phyloP scores from a whole-genome alignment of 2,329 filamentous ascomycete species.

The Fusarium sp. region DNA sequence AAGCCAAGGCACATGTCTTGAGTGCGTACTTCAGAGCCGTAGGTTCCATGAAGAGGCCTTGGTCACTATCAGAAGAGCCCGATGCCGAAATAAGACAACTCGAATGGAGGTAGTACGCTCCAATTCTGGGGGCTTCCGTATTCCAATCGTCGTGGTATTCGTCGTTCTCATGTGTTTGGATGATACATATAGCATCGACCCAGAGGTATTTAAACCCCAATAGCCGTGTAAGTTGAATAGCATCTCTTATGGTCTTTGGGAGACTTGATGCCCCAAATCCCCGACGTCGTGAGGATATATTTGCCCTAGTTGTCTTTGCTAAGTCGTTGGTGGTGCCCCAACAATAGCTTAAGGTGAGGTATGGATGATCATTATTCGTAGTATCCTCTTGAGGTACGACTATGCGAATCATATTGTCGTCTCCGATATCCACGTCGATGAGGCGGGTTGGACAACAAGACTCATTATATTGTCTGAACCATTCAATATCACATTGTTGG shows the following conservation, averaged over 20 bases:
- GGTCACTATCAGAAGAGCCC: slow-evolving; percentile 4
- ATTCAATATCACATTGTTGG: slow-evolving; percentile 3
- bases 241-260: slow-evolving; percentile 2
- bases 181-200: slow-evolving; percentile 17
- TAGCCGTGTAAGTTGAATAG: slow-evolving; percentile 3
- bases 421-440: background rate
- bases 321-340: slow-evolving; percentile 1
- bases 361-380: background rate
- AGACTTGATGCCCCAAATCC: background rate
- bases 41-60: slow-evolving; percentile 8
- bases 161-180: background rate
- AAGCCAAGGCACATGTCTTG: background rate
- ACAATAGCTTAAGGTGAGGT: slow-evolving; percentile 5
- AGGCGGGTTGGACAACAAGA: background rate
- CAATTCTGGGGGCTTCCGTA: slow-evolving; percentile 13
- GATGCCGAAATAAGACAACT: slow-evolving; percentile 18
- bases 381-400: background rate
- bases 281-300: background rate
- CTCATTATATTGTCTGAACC: slow-evolving; percentile 5
- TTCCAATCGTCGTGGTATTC: slow-evolving; percentile 11
- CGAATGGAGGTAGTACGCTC: slow-evolving; percentile 17
- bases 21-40: background rate
- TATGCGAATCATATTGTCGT: background rate
- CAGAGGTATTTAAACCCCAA: slow-evolving; percentile 11
- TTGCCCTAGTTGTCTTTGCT: background rate